Conservation (phyloP, 345 rosid genomes). For the Euclidium syriacum region DNA sequence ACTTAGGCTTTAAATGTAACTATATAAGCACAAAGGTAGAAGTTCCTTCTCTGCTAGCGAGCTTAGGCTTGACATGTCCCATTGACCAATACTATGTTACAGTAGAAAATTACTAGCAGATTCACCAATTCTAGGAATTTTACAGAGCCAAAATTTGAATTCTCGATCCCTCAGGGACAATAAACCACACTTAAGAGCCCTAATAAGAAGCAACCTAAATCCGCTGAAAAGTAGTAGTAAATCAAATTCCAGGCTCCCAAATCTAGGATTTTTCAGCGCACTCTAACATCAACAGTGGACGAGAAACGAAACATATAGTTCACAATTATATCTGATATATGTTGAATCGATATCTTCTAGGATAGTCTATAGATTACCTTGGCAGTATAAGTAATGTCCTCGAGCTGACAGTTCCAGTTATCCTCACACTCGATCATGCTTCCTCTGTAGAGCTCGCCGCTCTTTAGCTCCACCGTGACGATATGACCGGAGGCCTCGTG, state of each 20-base stretch:
- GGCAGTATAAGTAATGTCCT: conserved; percentile 73
- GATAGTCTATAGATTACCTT: conserved; percentile 34
- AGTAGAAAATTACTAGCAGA: neutral
- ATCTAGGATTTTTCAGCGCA: conserved; percentile 26
- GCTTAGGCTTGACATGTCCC: neutral
- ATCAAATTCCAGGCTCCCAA: neutral
- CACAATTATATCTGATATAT: neutral
- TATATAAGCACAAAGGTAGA: neutral
- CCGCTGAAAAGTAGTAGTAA: neutral
- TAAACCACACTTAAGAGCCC: neutral
- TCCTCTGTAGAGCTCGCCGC: conserved; percentile 88
- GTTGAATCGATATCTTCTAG: neutral
- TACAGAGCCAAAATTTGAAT: neutral
- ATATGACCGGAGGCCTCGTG: conserved; percentile 84
- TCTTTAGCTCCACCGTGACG: conserved; percentile 83
- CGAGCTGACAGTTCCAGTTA: conserved; percentile 93
- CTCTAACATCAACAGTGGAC: neutral
- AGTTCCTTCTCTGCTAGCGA: neutral
- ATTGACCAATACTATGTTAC: neutral
- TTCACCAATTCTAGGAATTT: neutral
- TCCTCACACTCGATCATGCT: conserved; percentile 90
- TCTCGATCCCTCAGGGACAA: neutral
- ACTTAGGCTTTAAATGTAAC: neutral
- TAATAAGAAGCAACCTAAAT: neutral
- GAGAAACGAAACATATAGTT: neutral